These are phyloP conservation scores for Xanthoconium purpureum DNA, from an alignment of 768 basidiomycete genomes.

Conservation along the genomic window DNA sequence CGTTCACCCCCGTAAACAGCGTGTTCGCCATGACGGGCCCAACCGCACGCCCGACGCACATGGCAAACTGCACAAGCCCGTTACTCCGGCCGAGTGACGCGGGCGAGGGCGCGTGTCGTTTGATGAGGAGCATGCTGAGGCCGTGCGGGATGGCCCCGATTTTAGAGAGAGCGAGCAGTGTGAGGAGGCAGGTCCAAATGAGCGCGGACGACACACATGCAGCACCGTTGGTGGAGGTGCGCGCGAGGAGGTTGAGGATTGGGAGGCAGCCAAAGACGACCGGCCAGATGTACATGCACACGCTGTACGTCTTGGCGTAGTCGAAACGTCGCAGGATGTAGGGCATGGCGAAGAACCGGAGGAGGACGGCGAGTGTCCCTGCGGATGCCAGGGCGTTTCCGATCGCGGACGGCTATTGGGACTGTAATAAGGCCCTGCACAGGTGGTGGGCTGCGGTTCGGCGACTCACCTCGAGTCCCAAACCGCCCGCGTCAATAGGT, in stretches of 20 bases:
- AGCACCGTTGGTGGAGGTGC: neutral
- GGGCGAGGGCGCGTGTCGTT: slow-evolving; percentile 14
- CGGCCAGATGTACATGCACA: slow-evolving; percentile 54
- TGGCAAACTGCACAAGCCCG: slow-evolving; percentile 55
- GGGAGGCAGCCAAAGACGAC: slow-evolving; percentile 49
- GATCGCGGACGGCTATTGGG: slow-evolving; percentile 47
- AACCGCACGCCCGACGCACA: slow-evolving; percentile 52
- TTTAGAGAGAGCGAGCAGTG: slow-evolving; percentile 39
- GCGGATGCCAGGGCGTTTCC: slow-evolving; percentile 54
- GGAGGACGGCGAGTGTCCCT: slow-evolving; percentile 44
- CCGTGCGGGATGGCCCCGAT: slow-evolving; percentile 31
- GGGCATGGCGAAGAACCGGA: slow-evolving; percentile 54
- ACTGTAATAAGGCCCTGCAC: too few relatives aligned
- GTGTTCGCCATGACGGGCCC: slow-evolving; percentile 52
- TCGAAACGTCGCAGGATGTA: slow-evolving; percentile 48
- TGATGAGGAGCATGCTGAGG: slow-evolving; percentile 60
- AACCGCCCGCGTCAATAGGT: slow-evolving; percentile 49
- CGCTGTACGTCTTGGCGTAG: slow-evolving; percentile 46
- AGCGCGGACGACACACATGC: slow-evolving; percentile 24
- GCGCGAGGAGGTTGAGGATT: slow-evolving; percentile 47
- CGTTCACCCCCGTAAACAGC: slow-evolving; percentile 18
- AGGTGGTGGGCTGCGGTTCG: too few relatives aligned
- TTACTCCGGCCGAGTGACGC: slow-evolving; percentile 31
- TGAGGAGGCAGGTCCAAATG: slow-evolving; percentile 48
- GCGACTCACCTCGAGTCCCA: slow-evolving; percentile 47